These are phyloP conservation scores for Colletotrichum tanaceti DNA, from an alignment of 2,329 filamentous ascomycete species.

Conservation along the genomic window DNA sequence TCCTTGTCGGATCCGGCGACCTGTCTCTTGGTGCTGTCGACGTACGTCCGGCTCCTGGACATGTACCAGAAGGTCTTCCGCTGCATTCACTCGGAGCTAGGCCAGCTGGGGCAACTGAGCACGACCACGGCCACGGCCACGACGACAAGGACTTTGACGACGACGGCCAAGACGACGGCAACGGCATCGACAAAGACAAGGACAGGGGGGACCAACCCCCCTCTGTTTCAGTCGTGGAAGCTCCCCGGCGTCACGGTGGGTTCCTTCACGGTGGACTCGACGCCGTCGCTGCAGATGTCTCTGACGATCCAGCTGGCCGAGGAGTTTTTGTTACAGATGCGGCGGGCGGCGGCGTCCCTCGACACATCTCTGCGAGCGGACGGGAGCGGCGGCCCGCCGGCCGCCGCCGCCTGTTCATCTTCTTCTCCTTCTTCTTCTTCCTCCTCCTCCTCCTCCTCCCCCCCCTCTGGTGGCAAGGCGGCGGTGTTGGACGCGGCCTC, in stretches of 20 bases:
- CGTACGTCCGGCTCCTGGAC: slow-evolving; percentile 54
- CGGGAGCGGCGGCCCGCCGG: background rate
- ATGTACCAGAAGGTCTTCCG: slow-evolving; percentile 55
- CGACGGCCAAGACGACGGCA: too few species aligned
- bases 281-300: slow-evolving; percentile 56
- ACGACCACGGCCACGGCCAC: too few species aligned
- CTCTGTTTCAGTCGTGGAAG: slow-evolving; percentile 52
- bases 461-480: slow-evolving; percentile 36
- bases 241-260: slow-evolving; percentile 56
- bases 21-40: slow-evolving; percentile 53
- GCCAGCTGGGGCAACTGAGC: slow-evolving; percentile 41
- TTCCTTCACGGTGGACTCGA: slow-evolving; percentile 54
- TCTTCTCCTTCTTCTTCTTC: too few species aligned
- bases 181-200: too few species aligned
- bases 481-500: slow-evolving; percentile 38
- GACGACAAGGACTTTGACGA: too few species aligned
- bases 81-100: slow-evolving; percentile 51
- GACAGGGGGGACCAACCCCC: too few species aligned
- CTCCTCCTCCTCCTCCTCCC: too few species aligned
- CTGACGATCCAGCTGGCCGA: slow-evolving; percentile 57
- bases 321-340: slow-evolving; percentile 53
- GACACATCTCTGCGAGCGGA: slow-evolving; percentile 43
- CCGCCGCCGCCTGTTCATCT: too few species aligned
- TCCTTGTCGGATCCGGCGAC: slow-evolving; percentile 50
- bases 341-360: slow-evolving; percentile 48